Evolutionary conservation across 192 early-diverging fungal genomes (phyloP), one percentile per base, ranked within the genome.

Genomic region (Podila horticola): DNA sequence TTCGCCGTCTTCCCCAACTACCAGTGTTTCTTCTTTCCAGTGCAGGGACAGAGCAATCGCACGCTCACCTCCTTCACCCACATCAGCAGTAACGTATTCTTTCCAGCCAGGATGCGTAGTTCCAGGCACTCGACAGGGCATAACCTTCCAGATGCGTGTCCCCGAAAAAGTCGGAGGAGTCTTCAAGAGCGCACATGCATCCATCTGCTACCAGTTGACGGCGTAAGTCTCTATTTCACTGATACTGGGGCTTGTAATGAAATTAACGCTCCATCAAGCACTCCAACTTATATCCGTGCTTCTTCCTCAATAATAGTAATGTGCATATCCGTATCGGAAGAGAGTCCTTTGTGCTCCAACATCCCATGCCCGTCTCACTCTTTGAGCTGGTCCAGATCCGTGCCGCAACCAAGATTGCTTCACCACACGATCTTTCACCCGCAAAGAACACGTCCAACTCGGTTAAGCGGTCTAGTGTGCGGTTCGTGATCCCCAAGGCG

Each of bases 341-440:
- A 30, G 76, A 81, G 22, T 36, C 33, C 7, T 81, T 81, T 65
- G 66, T 72, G 1, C 55, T 81, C 1, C 69, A 72, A 55, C 76
- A 72, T 19, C 57, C 70, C 5, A 17, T 81, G 6, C 57, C 76
- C 0, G 33, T 81, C 26, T 81, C 70, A 24, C 66, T 81, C 15
- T 81, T 81, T 62, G 76, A 81, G 45, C 70, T 81, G 9, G 76
- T 81, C 15, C 76, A 72, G 52, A 69, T 81, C 31, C 62, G 76
- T 5, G 61, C 75, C 10, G 75, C 76, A 0, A 72, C 76, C 34
- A 72, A 69, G 38, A 64, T 73, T n/a, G 33, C 71, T 4, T 81
- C 76, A 0, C 70, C 76, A 31, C 61, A 64, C 22, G 76, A 69
- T 22, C 19, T 67, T n/a, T 55, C 52, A 17, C 52, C 52, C 4